Evolutionary conservation across 2,329 filamentous ascomycete genomes (phyloP), one percentile per base, ranked within the genome.

Genomic region (Stachybotrys elegans): DNA sequence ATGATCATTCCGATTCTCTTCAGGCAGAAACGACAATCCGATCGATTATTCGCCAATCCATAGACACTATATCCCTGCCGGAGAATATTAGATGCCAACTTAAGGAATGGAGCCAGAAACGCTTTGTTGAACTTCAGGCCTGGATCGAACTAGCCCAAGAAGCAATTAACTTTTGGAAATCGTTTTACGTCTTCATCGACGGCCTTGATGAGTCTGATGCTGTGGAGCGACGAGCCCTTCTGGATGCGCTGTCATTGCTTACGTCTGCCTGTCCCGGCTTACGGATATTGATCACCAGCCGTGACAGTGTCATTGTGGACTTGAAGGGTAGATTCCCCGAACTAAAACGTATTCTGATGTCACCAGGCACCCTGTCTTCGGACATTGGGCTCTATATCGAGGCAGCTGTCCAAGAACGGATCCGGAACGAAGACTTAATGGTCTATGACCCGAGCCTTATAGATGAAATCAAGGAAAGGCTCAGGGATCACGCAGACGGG

Each of bases 131-230:
- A 2, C 25, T 29, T 25, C 38, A 34, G 8, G 14, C 31, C 4
- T 21, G 43, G 6, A 6, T 29, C 4, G 19, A 27, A 19, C 17
- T 49, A 16, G 13, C 41, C 11, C 17, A 21, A n/a, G 22, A 27
- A 41, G 21, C n/a, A 37, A 43, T 38, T 9, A 16, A 20, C 9
- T 21, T 16, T 20, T 31, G 17, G n/a, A 39, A 16, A 8, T n/a
- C 31, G 4, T 35, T 44, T 19, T 61, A 53, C 20, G 51, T 67
- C 14, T 42, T 65, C 2, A 53, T 67, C 23, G 63, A 67, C 50
- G 61, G 53, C 2, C 17, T 67, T 3, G 62, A 66, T 44, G 62
- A 66, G 49, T 61, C 52, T 35, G 51, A 57, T 19, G 46, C 47
- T 8, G 32, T 29, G 11, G 52, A 65, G 20, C 54, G 55, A 31